phyloP scores from a whole-genome alignment of 116 monocot genomes.

The Phalaenopsis hybrid region DNA sequence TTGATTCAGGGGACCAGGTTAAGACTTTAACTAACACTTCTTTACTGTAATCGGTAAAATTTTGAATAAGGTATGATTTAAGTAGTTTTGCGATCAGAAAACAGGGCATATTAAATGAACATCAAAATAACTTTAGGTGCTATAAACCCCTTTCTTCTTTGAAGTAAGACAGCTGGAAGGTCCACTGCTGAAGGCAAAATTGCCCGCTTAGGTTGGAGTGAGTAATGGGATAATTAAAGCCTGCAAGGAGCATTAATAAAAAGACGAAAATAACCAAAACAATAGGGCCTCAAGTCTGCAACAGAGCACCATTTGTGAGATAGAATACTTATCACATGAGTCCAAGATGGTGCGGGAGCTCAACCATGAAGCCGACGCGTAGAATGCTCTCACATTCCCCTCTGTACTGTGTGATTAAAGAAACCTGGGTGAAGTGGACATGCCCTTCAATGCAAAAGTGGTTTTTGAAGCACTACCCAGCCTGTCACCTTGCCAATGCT shows the following conservation, averaged over 20 bases:
- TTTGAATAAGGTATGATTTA: too few species aligned
- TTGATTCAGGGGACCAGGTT: too few species aligned
- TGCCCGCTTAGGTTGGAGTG: background rate
- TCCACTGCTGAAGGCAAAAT: background rate
- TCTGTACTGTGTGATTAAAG: constrained; percentile 7
- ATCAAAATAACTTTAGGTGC: background rate
- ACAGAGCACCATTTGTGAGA: constrained; percentile 2
- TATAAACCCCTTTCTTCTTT: background rate
- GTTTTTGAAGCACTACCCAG: background rate
- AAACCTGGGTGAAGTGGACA: constrained; percentile 5
- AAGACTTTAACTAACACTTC: too few species aligned
- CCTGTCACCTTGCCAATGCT: too few species aligned
- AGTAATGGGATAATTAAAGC: constrained; percentile 5
- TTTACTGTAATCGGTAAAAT: too few species aligned
- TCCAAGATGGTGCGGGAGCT: background rate
- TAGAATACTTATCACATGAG: constrained; percentile 2
- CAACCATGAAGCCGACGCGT: background rate
- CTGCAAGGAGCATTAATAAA: background rate
- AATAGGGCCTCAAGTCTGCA: background rate
- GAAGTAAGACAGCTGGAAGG: background rate
- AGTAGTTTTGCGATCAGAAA: background rate
- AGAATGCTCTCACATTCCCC: constrained; percentile 4
- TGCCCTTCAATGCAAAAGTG: background rate
- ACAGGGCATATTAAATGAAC: background rate
- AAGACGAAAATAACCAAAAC: constrained; percentile 4